A percentile compares a stretch with the other conserved stretches of the same genome.
These are phyloP conservation scores for Inosperma sp. DNA, from an alignment of 768 basidiomycete species.

Conservation along the genomic window DNA sequence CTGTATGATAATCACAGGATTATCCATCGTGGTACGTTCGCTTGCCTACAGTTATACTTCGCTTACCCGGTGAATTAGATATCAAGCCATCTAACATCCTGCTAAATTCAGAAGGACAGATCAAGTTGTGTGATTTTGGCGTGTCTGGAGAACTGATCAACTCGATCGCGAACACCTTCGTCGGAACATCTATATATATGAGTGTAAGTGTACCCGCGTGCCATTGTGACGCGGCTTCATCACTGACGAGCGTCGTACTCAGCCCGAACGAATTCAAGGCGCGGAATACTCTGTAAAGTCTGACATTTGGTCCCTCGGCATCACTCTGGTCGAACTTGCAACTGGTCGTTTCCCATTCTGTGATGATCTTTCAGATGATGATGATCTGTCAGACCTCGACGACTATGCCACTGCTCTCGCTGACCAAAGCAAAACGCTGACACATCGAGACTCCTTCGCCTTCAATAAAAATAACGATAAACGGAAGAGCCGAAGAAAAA, in stretches of 20 bases:
- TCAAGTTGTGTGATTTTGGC: slow-evolving; percentile 99
- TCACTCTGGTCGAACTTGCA: slow-evolving; percentile 94
- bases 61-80: slow-evolving; percentile 44
- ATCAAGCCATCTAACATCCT: slow-evolving; percentile 99
- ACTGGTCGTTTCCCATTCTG: slow-evolving; percentile 98
- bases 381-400: slow-evolving; percentile 66
- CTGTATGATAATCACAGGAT: slow-evolving; percentile 96
- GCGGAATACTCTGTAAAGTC: slow-evolving; percentile 98
- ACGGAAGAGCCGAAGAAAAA: slow-evolving; percentile 58
- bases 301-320: slow-evolving; percentile 98
- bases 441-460: slow-evolving; percentile 32
- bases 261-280: slow-evolving; percentile 99
- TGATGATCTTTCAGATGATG: slow-evolving; percentile 58
- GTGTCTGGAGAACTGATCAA: slow-evolving; percentile 99
- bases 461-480: slow-evolving; percentile 48
- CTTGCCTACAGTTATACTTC: not conserved
- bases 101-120: slow-evolving; percentile 88
- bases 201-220: slow-evolving; percentile 58
- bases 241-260: slow-evolving; percentile 12
- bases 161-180: slow-evolving; percentile 98
- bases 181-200: slow-evolving; percentile 99
- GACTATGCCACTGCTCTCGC: slow-evolving; percentile 53
- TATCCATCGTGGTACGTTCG: slow-evolving; percentile 85
- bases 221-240: not conserved
- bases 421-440: slow-evolving; percentile 29